These are phyloP conservation scores for Suillus placidus DNA, from an alignment of 768 basidiomycete genomes.

Conservation along the genomic window DNA sequence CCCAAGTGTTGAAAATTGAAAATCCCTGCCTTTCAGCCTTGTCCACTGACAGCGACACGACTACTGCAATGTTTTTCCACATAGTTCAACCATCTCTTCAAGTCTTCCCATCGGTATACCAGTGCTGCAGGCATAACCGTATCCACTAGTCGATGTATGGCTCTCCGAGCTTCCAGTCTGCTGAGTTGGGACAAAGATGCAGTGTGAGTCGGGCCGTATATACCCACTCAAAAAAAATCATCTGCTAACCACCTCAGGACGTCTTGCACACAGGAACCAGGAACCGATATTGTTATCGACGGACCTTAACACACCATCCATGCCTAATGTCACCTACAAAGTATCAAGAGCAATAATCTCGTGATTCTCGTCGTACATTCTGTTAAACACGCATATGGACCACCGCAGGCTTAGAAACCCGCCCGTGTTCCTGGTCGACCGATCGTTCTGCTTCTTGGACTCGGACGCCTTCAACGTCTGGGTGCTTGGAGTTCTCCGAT, in stretches of 20 bases:
- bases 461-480: neutral
- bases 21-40: too few species aligned
- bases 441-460: neutral
- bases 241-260: neutral
- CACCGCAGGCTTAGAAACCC: neutral
- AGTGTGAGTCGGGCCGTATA: too few species aligned
- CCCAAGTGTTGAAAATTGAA: too few species aligned
- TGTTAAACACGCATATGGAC: neutral
- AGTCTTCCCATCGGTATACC: too few species aligned
- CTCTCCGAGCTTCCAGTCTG: too few species aligned
- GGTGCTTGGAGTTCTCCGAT: neutral
- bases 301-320: neutral
- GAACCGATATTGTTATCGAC: neutral
- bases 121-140: too few species aligned
- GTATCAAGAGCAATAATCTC: neutral
- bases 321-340: neutral
- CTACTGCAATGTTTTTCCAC: too few species aligned
- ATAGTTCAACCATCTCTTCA: too few species aligned
- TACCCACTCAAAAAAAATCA: too few species aligned
- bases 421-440: neutral
- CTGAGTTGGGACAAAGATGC: too few species aligned
- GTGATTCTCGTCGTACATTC: neutral
- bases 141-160: too few species aligned
- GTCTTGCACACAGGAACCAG: neutral
- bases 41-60: too few species aligned